A percentile compares a stretch with the other conserved stretches of the same genome.
Conservation (phyloP, 2,329 filamentous ascomycete species). For the Neofusicoccum sp. region DNA sequence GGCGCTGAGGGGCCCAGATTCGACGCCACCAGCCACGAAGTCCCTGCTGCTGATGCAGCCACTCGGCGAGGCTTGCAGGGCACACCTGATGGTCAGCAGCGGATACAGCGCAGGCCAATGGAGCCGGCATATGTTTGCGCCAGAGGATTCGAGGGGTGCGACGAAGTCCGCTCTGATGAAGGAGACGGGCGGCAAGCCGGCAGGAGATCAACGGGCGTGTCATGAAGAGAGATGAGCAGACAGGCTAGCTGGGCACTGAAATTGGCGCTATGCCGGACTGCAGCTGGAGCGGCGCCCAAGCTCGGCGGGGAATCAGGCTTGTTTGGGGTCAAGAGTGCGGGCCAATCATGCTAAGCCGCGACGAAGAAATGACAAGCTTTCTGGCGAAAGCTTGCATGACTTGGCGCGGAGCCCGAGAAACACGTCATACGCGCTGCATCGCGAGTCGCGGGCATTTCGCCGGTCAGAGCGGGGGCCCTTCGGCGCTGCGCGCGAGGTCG, state of each 20-base stretch:
- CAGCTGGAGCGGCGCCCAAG: no score
- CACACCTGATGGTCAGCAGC: neutral
- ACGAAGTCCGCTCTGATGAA: neutral
- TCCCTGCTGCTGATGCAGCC: neutral
- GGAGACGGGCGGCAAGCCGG: neutral
- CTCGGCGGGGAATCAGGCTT: neutral
- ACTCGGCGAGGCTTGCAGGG: neutral
- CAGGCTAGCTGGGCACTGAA: neutral
- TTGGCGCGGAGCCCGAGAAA: neutral
- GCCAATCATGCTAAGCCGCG: slow-evolving; percentile 9
- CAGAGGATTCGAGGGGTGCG: neutral
- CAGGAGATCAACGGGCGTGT: neutral
- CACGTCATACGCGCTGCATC: slow-evolving; percentile 7
- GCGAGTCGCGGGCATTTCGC: neutral
- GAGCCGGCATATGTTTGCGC: neutral
- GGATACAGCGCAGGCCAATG: neutral
- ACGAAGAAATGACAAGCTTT: slow-evolving; percentile 16
- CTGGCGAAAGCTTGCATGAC: slow-evolving; percentile 9
- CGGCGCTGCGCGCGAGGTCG: neutral
- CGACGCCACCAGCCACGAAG: neutral
- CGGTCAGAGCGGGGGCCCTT: neutral
- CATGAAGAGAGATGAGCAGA: slow-evolving; percentile 3
- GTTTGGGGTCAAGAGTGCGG: neutral
- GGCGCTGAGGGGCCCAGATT: neutral
- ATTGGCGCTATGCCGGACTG: no score